phyloP scores from a whole-genome alignment of 2,329 filamentous ascomycete genomes.

The Harringtonia lauricola region DNA sequence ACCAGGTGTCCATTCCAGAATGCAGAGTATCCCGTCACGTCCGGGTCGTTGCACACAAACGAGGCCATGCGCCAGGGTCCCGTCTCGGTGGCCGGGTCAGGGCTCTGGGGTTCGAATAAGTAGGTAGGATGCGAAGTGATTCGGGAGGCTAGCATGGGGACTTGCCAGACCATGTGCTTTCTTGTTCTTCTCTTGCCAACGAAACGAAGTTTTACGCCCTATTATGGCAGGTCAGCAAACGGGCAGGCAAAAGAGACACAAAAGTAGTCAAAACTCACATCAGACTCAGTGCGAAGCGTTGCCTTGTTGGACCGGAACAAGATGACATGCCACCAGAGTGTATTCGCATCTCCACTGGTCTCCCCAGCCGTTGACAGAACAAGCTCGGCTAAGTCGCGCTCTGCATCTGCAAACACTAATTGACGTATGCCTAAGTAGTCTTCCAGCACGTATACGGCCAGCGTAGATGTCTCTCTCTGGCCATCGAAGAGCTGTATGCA shows the following conservation, averaged over 20 bases:
- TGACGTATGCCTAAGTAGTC: conserved; percentile 2
- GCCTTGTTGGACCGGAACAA: neutral
- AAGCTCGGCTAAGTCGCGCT: neutral
- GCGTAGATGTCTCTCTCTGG: neutral
- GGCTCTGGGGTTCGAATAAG: neutral
- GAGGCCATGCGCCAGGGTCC: neutral
- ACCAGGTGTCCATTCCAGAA: neutral
- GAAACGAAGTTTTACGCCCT: conserved; percentile 2
- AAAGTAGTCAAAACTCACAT: too few relatives aligned
- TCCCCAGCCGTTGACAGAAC: neutral
- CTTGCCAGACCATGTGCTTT: neutral
- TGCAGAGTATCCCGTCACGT: neutral
- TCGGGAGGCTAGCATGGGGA: neutral
- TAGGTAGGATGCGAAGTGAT: neutral
- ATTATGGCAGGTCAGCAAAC: too few relatives aligned
- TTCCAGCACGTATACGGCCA: neutral
- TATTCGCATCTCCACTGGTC: neutral
- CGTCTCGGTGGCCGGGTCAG: too few relatives aligned
- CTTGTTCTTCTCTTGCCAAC: too few relatives aligned
- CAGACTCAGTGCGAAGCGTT: too few relatives aligned
- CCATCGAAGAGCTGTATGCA: neutral
- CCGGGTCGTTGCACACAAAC: neutral
- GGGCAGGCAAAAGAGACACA: too few relatives aligned
- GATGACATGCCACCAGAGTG: neutral
- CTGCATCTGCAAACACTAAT: neutral